Conservation (phyloP, 169 alveolate genomes). For the Plasmodium yoelii region DNA sequence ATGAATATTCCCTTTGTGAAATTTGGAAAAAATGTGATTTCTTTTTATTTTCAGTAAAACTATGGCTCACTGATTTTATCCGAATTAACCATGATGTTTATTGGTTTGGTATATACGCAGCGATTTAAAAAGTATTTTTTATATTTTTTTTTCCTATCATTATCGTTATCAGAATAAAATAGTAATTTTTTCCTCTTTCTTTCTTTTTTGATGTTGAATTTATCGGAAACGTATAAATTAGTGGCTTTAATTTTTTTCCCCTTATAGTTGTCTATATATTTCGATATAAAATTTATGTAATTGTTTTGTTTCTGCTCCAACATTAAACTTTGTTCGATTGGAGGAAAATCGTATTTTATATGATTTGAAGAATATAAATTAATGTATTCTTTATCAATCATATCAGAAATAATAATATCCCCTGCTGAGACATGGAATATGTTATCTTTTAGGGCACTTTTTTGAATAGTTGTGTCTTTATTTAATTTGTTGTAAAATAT, state of each 20-base stretch:
- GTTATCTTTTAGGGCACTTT: background rate
- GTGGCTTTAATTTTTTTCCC: background rate
- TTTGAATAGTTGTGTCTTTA: background rate
- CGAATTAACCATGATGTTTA: no score
- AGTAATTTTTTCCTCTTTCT: slow-evolving; percentile 38
- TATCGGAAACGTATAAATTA: slow-evolving; percentile 15
- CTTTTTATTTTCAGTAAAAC: no score
- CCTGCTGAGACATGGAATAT: background rate
- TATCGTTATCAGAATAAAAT: slow-evolving; percentile 64
- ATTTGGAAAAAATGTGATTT: no score
- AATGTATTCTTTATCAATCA: background rate
- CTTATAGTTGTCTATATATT: slow-evolving; percentile 11
- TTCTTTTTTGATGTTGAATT: slow-evolving; percentile 31
- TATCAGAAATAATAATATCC: background rate
- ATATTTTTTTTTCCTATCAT: slow-evolving; percentile 36
- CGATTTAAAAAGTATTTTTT: background rate
- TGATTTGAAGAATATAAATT: background rate
- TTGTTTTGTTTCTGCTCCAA: background rate
- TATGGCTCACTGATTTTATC: no score
- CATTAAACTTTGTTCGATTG: background rate
- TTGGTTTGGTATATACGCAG: no score
- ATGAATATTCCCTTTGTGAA: no score
- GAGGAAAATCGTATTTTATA: background rate
- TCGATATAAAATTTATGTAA: background rate
- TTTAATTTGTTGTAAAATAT: slow-evolving; percentile 51